A percentile compares a stretch with the other conserved stretches of the same genome.
Conservation (phyloP, 2,329 filamentous ascomycete species). For the Claviceps paspali region DNA sequence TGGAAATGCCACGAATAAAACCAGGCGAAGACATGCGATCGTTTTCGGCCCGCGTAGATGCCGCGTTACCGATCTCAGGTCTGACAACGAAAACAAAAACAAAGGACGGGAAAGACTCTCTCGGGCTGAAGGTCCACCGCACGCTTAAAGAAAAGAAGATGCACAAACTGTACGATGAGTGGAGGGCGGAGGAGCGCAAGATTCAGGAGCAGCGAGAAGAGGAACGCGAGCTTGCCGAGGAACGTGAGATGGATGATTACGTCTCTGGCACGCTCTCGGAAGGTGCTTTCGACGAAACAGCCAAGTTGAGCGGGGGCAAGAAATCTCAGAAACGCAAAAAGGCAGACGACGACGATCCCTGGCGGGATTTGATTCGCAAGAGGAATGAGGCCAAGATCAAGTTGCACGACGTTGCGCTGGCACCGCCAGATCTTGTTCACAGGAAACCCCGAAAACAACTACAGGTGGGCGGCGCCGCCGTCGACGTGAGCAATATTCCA, state of each 20-base stretch:
- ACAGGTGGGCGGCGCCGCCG: constrained; percentile 18
- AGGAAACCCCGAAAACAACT: constrained; percentile 24
- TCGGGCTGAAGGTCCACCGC: constrained; percentile 49
- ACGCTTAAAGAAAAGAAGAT: constrained; percentile 80
- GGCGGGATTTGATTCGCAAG: constrained; percentile 57
- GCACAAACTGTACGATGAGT: constrained; percentile 66
- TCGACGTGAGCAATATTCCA: constrained; percentile 21
- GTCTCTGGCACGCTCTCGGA: constrained; percentile 27
- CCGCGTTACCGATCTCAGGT: constrained; percentile 60
- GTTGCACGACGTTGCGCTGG: constrained; percentile 49
- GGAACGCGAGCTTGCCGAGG: constrained; percentile 47
- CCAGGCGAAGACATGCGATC: constrained; percentile 74
- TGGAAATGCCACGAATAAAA: constrained; percentile 49
- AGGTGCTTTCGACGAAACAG: constrained; percentile 24
- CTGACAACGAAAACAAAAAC: constrained; percentile 45
- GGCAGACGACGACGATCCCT: constrained; percentile 55
- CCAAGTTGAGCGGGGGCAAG: constrained; percentile 19
- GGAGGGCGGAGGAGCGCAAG: constrained; percentile 51
- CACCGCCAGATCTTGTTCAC: constrained; percentile 60
- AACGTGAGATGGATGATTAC: constrained; percentile 44
- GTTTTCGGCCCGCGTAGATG: constrained; percentile 71
- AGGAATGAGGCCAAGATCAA: constrained; percentile 38
- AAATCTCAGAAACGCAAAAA: constrained; percentile 19
- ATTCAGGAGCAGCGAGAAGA: constrained; percentile 50
- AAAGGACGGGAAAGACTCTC: constrained; percentile 45